Percentiles rank a stretch among this genome's conserved stretches.
Evolutionary conservation across 2,329 filamentous ascomycete species (phyloP).

Genomic region (Phialocephala subalpina): DNA sequence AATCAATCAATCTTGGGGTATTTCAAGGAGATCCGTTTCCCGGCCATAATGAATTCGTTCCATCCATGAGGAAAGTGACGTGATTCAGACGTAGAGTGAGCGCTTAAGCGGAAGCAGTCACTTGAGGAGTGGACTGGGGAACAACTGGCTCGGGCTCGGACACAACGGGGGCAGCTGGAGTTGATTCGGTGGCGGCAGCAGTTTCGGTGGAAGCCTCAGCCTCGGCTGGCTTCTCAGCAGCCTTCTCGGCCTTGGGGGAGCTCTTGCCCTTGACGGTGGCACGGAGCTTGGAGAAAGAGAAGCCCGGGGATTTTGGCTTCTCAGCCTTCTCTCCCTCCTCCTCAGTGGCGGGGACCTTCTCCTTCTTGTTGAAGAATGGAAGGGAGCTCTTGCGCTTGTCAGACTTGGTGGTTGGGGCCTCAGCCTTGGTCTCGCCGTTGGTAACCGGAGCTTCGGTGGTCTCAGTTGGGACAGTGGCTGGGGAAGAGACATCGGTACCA

Average conservation of each 20-base stretch:
- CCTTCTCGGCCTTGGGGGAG: conserved; percentile 51
- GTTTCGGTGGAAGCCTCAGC: conserved; percentile 39
- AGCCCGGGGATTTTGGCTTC: conserved; percentile 37
- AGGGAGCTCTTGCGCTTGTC: conserved; percentile 70
- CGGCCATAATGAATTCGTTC: conserved; percentile 42
- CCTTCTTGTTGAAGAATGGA: conserved; percentile 70
- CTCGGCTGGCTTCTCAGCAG: conserved; percentile 54
- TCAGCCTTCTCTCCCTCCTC: conserved; percentile 49
- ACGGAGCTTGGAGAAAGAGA: conserved; percentile 46
- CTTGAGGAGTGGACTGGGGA: conserved; percentile 37
- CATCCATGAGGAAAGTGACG: conserved; percentile 26
- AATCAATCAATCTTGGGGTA: conserved; percentile 47
- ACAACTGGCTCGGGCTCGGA: conserved; percentile 30
- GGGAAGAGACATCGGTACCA: conserved; percentile 38
- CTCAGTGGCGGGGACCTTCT: conserved; percentile 51
- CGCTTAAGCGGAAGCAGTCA: conserved; percentile 44
- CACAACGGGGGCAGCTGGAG: conserved; percentile 30
- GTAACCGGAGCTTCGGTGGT: conserved; percentile 44
- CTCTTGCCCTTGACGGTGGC: conserved; percentile 46
- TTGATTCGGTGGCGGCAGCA: conserved; percentile 37
- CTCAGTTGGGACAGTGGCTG: conserved; percentile 44
- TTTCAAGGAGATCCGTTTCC: conserved; percentile 47
- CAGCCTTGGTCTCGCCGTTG: conserved; percentile 51
- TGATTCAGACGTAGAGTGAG: conserved; percentile 22
- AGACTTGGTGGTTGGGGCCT: conserved; percentile 48